Percentiles rank a stretch among this genome's conserved stretches.
phyloP scores from a whole-genome alignment of 352 stramenopile species.

The Globisporangium orthogonon region DNA sequence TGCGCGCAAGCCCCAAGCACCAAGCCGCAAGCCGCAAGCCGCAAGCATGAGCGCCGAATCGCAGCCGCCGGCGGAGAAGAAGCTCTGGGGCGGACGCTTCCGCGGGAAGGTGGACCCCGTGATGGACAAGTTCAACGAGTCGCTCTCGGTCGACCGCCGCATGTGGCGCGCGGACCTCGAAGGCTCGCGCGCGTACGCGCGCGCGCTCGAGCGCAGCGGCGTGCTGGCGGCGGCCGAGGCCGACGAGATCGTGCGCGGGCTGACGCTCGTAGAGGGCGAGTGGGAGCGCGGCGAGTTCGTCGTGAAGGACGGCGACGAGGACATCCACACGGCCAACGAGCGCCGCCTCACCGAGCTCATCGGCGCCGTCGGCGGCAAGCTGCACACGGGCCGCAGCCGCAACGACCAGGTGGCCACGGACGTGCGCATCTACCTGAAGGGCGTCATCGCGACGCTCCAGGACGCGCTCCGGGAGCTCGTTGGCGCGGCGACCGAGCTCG shows the following conservation, averaged over 20 bases:
- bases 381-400: conserved; percentile 94
- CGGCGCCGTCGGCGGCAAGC: conserved; percentile 93
- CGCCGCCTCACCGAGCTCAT: conserved; percentile 97
- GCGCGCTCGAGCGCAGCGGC: conserved; percentile 79
- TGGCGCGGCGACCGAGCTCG: conserved; percentile 78
- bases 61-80: conserved; percentile 44
- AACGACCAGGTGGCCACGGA: conserved; percentile 99
- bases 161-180: conserved; percentile 96
- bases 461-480: conserved; percentile 91
- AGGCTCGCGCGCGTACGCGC: conserved; percentile 95
- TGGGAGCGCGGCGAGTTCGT: conserved; percentile 82
- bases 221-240: conserved; percentile 92
- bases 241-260: conserved; percentile 75
- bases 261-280: conserved; percentile 85
- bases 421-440: conserved; percentile 93
- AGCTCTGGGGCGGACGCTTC: conserved; percentile 91
- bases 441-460: conserved; percentile 50
- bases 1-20: not conserved
- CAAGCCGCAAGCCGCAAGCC: not conserved
- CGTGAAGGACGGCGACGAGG: conserved; percentile 94
- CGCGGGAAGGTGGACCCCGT: conserved; percentile 93
- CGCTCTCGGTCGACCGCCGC: conserved; percentile 94
- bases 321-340: conserved; percentile 99
- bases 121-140: conserved; percentile 99
- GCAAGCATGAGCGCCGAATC: conserved; percentile 22